Evolutionary conservation across 805 yeast species (phyloP).

Genomic region (Candida hungchunana): DNA sequence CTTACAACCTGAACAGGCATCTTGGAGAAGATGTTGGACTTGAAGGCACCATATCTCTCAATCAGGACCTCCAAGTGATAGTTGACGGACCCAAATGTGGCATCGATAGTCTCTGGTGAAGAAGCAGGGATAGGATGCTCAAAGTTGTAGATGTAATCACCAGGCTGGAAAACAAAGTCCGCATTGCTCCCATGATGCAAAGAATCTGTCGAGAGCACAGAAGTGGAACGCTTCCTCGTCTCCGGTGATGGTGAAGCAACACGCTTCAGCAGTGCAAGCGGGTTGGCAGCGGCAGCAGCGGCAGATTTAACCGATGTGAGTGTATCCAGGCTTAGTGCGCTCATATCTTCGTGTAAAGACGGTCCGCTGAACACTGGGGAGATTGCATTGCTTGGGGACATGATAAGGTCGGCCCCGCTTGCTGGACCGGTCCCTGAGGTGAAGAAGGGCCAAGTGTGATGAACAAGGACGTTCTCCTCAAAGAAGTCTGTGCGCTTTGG

Average conservation of each 20-base stretch:
- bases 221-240: slow-evolving; percentile 16
- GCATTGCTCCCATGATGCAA: slow-evolving; percentile 1
- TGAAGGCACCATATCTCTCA: slow-evolving; percentile 82
- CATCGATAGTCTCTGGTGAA: slow-evolving; percentile 73
- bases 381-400: slow-evolving; percentile 4
- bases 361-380: neutral
- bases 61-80: slow-evolving; percentile 68
- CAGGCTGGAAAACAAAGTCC: slow-evolving; percentile 60
- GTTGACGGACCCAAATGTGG: slow-evolving; percentile 75
- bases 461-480: slow-evolving; percentile 63
- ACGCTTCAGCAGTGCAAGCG: slow-evolving; percentile 21
- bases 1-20: slow-evolving; percentile 66
- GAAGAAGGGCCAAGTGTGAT: slow-evolving; percentile 89
- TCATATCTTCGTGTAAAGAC: slow-evolving; percentile 19
- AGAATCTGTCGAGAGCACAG: slow-evolving; percentile 8
- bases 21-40: slow-evolving; percentile 63
- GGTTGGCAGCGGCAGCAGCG: too few relatives aligned
- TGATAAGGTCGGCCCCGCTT: slow-evolving; percentile 41
- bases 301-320: slow-evolving; percentile 7
- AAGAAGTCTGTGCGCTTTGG: slow-evolving; percentile 67
- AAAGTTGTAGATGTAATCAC: slow-evolving; percentile 89
- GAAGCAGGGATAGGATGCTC: slow-evolving; percentile 83
- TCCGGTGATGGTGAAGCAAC: slow-evolving; percentile 27
- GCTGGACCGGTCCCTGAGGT: slow-evolving; percentile 24
- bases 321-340: slow-evolving; percentile 27